Base-by-base conservation (phyloP, 2,329 filamentous ascomycete species). In the Escovopsis sp. region DNA sequence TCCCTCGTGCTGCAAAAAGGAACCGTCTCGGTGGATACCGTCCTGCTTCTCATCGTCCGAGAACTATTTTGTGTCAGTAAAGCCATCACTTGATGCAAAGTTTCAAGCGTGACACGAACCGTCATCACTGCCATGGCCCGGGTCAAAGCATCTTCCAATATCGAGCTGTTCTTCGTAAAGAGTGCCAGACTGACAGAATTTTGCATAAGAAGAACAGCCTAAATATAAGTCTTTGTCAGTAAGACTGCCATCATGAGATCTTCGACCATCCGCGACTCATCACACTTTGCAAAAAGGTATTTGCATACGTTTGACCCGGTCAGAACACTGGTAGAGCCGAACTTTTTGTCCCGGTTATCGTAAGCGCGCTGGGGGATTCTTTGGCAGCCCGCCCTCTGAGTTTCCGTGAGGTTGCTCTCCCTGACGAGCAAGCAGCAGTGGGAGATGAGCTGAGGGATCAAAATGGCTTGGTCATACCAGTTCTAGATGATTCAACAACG, bases 11-110 rank as follows among this genome's bases (percentile, higher is more conserved):
- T 53, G 51, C 2, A 53, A 43, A 28, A 53, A 53, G 9, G 50
- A 46, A 26, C 51, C 51, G 23, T 53, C 51, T 4, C 49, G 45
- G 12, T 53, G 51, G n/a, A 52, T 53, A 3, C 51, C 51, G 33
- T 53, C 51, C 30, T 43, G 38, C 19, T 36, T 42, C 6, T 47
- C 32, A 12, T 12, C 23, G 33, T 53, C 50, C 4, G 43, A 28
- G 36, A 48, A 53, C 50, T 53, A 15, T 12, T 3, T 23, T 6
- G 23, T 4, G 36, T 23, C 41, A 18, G 35, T 33, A 7, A 18
- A 12, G 11, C 12, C 23, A 3, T n/a, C 10, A 5, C 12, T 12
- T 3, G 12, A 15, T 9, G 6, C 33, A 18, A 28, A 4, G 10
- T 23, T 7, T 7, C 3, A 18, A 23, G 4, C 4, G 18, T 2